A percentile compares a stretch with the other conserved stretches of the same genome.
phyloP scores from a whole-genome alignment of 139 green algal species.

The Closterium sp. region DNA sequence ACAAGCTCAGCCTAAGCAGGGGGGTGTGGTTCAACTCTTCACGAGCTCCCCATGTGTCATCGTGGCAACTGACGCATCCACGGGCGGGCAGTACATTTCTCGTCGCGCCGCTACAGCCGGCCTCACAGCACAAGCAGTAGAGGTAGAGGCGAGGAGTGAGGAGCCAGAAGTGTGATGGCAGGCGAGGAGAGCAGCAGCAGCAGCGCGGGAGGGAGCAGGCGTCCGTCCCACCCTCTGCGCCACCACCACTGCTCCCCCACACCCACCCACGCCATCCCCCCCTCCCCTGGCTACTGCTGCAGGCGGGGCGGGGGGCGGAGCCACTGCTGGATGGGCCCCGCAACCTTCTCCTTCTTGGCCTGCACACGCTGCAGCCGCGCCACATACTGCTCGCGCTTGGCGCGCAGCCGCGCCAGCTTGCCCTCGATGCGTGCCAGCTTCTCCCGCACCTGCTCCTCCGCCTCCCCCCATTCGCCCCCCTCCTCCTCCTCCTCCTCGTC shows the following conservation, averaged over 20 bases:
- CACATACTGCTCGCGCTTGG: background rate
- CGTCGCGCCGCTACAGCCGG: too few species aligned
- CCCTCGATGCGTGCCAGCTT: background rate
- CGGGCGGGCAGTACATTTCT: too few species aligned
- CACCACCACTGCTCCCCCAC: too few species aligned
- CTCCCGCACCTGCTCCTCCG: background rate
- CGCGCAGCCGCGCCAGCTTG: slow-evolving; percentile 1
- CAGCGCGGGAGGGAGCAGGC: background rate
- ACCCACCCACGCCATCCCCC: too few species aligned
- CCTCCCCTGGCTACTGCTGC: background rate
- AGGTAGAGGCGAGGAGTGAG: background rate
- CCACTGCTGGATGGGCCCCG: background rate
- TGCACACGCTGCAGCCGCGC: background rate
- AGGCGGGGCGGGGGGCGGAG: background rate
- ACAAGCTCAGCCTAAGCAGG: too few species aligned
- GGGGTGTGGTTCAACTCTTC: too few species aligned
- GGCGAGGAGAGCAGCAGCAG: background rate
- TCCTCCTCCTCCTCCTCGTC: background rate
- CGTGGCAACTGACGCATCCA: too few species aligned
- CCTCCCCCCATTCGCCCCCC: background rate
- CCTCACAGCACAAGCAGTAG: too few species aligned
- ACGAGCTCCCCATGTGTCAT: too few species aligned
- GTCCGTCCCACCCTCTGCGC: background rate
- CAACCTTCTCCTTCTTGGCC: slow-evolving; percentile 9
- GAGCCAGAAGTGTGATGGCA: background rate